These are phyloP conservation scores for Tilletiaria anomala DNA, from an alignment of 1,284 basidiomycete species.

Conservation along the genomic window DNA sequence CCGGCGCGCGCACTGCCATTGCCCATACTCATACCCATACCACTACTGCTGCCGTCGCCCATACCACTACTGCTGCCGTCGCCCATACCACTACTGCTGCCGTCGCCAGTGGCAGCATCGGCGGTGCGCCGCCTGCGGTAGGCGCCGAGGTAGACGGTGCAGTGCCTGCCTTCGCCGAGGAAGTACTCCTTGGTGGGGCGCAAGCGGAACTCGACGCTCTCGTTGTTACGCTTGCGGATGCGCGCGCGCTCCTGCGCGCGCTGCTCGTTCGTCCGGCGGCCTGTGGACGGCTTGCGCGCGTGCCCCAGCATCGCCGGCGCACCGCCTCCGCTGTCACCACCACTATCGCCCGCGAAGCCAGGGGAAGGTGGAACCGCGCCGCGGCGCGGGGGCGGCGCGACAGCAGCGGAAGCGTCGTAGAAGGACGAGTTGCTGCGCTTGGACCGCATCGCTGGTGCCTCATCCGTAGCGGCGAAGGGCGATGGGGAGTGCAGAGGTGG, in stretches of 20 bases:
- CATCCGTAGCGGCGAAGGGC: no score
- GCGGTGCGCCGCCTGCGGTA: conserved; percentile 9
- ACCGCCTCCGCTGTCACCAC: no score
- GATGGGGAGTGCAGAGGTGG: no score
- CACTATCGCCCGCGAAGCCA: background rate
- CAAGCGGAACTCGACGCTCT: background rate
- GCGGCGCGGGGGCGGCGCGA: background rate
- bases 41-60: no score
- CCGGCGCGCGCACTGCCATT: no score
- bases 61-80: no score
- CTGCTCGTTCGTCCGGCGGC: background rate
- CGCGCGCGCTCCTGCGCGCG: background rate
- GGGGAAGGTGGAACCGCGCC: background rate
- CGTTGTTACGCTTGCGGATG: background rate
- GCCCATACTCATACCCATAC: no score
- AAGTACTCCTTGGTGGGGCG: conserved; percentile 10
- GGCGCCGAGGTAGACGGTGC: conserved; percentile 30
- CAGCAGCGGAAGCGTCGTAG: background rate
- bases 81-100: no score
- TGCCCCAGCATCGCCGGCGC: no score
- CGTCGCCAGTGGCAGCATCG: no score
- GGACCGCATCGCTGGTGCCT: background rate
- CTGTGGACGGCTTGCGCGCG: background rate
- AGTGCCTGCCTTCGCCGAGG: conserved; percentile 33
- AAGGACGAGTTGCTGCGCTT: background rate